Evolutionary conservation across 768 basidiomycete species (phyloP).

Genomic region (Mycena amicta): DNA sequence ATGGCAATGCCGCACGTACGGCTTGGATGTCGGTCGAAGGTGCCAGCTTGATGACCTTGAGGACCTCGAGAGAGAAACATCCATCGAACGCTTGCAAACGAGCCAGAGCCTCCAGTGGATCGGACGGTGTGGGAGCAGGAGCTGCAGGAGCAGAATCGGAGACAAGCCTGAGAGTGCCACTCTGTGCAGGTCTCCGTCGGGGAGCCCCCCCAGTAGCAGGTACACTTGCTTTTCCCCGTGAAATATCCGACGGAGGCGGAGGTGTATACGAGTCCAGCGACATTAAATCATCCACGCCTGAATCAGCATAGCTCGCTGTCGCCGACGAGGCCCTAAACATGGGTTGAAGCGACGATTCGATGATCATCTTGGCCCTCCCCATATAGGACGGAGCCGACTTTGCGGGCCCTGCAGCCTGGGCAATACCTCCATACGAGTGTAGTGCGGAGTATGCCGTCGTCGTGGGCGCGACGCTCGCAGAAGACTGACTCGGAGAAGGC

Average conservation of each 20-base stretch:
- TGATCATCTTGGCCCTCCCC: too few species aligned
- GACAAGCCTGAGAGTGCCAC: too few species aligned
- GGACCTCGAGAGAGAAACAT: conserved; percentile 17
- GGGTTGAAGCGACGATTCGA: too few species aligned
- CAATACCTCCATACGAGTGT: neutral
- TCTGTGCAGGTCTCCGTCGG: too few species aligned
- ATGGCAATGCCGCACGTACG: neutral
- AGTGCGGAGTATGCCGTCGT: too few species aligned
- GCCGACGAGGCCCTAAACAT: neutral
- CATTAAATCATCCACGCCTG: neutral
- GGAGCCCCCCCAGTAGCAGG: too few species aligned
- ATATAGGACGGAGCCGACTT: neutral
- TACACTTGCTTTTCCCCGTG: neutral
- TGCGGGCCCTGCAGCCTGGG: neutral
- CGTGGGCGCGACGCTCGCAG: neutral
- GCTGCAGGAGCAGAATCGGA: neutral
- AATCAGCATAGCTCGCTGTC: neutral
- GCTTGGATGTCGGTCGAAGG: neutral
- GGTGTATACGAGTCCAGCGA: neutral
- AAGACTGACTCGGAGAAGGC: too few species aligned
- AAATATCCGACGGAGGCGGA: neutral
- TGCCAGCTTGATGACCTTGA: conserved; percentile 7
- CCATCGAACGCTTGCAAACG: conserved; percentile 23
- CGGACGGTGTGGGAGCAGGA: neutral
- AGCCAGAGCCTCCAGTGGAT: conserved; percentile 17